A percentile compares a stretch with the other conserved stretches of the same genome.
Conservation (phyloP, 1,284 basidiomycete genomes). For the Apiotrichum siamense region DNA sequence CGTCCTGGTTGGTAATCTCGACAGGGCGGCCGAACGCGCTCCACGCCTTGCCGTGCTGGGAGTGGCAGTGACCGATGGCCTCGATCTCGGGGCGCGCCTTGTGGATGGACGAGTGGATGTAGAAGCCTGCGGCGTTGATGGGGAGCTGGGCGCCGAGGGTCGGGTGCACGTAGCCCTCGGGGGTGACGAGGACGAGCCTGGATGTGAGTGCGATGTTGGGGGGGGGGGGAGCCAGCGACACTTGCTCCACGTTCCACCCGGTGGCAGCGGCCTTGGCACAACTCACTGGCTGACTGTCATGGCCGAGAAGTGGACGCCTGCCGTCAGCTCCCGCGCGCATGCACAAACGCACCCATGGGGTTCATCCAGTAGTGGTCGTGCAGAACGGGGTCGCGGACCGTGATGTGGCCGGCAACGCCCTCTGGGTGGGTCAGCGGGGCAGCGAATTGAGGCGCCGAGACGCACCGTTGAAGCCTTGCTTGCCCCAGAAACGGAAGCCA, state of each 20-base stretch:
- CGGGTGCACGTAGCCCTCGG: conserved; percentile 36
- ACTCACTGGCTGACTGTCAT: conserved; percentile 1
- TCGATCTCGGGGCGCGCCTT: conserved; percentile 58
- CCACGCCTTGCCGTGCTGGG: conserved; percentile 43
- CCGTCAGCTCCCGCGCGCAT: no score
- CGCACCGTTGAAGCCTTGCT: conserved; percentile 33
- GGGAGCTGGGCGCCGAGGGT: conserved; percentile 39
- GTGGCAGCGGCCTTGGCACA: background rate
- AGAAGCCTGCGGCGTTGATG: conserved; percentile 51
- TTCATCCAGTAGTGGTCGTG: conserved; percentile 44
- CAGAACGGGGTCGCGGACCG: conserved; percentile 36
- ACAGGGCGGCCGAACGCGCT: conserved; percentile 23
- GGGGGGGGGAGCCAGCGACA: no score
- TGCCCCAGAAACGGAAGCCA: conserved; percentile 40
- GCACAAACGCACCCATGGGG: no score
- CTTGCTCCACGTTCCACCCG: background rate
- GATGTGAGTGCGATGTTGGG: background rate
- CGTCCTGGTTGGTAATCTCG: conserved; percentile 43
- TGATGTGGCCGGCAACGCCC: conserved; percentile 40
- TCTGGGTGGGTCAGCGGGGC: no score
- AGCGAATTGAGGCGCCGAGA: no score
- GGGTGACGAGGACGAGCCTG: conserved; percentile 38
- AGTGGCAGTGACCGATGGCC: conserved; percentile 62
- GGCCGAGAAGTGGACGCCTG: conserved; percentile 28
- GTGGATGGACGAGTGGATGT: conserved; percentile 57